phyloP scores from a whole-genome alignment of 176 grass and related monocot species.

The Carex scoparia region DNA sequence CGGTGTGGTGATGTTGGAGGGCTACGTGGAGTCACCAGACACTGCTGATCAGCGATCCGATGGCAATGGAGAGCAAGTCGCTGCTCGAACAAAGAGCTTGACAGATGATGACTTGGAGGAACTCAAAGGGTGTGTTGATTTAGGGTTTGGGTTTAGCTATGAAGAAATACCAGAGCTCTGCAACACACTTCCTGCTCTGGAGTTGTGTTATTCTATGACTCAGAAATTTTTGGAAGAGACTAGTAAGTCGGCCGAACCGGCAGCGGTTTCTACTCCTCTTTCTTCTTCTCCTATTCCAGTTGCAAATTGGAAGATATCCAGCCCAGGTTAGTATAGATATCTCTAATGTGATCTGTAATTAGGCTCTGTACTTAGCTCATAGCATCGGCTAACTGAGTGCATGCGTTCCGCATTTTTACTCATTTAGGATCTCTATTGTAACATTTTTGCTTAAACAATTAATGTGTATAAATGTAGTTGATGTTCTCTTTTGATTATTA shows the following conservation, averaged over 20 bases:
- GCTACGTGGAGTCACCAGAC: slow-evolving; percentile 17
- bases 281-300: slow-evolving; percentile 26
- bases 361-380: not conserved
- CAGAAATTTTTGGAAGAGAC: slow-evolving; percentile 22
- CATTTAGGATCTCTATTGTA: not conserved
- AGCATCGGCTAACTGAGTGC: not conserved
- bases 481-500: not conserved
- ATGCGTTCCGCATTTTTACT: too few species aligned
- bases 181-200: slow-evolving; percentile 36
- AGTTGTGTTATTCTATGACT: slow-evolving; percentile 34
- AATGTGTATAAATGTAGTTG: not conserved
- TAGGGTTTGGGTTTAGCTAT: slow-evolving; percentile 35
- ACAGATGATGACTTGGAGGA: slow-evolving; percentile 36
- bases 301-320: slow-evolving; percentile 41
- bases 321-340: slow-evolving; percentile 19
- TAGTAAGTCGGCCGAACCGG: not conserved
- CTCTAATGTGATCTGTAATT: not conserved
- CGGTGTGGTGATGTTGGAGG: slow-evolving; percentile 24
- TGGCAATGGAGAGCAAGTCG: not conserved
- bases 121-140: slow-evolving; percentile 32
- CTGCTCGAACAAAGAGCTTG: slow-evolving; percentile 26
- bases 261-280: not conserved
- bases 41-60: not conserved
- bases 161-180: slow-evolving; percentile 34
- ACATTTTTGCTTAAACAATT: not conserved